phyloP scores from a whole-genome alignment of 257 asterid genomes.

The Ilex asprella region DNA sequence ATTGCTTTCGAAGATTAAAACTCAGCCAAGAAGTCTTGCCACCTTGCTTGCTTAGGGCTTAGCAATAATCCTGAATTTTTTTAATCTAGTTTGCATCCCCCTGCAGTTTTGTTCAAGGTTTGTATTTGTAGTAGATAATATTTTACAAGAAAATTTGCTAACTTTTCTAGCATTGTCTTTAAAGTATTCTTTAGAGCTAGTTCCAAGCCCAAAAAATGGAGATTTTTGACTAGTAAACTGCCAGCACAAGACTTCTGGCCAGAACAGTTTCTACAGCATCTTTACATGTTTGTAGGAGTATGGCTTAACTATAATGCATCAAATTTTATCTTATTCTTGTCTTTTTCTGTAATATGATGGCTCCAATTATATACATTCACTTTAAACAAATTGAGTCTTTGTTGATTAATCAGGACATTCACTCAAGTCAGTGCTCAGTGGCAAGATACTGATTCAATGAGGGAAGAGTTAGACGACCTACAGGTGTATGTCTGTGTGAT shows the following conservation, averaged over 20 bases:
- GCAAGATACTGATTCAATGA: constrained; percentile 98
- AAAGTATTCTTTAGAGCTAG: not conserved
- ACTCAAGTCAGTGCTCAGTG: constrained; percentile 99
- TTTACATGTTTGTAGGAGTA: constrained; percentile 4
- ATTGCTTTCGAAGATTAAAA: too few species aligned
- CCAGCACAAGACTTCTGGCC: not conserved
- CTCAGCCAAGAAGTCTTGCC: too few species aligned
- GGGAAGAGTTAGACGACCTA: constrained; percentile 97
- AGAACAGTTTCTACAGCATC: not conserved
- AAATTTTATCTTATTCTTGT: not conserved
- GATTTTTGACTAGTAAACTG: not conserved
- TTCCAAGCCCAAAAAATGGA: not conserved
- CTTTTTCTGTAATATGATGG: not conserved
- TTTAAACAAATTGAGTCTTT: not conserved
- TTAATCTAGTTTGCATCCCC: too few species aligned
- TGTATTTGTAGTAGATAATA: too few species aligned
- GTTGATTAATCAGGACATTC: constrained; percentile 57
- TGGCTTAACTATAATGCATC: not conserved
- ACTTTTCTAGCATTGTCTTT: not conserved
- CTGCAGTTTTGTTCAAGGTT: too few species aligned
- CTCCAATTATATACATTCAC: not conserved
- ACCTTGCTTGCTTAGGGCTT: too few species aligned
- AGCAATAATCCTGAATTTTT: too few species aligned
- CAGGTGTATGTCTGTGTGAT: constrained; percentile 78
- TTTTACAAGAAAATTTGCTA: too few species aligned